Percentiles rank a stretch among this genome's conserved stretches.
Conservation (phyloP, 306 rosid species). For the Vigna mungo region DNA sequence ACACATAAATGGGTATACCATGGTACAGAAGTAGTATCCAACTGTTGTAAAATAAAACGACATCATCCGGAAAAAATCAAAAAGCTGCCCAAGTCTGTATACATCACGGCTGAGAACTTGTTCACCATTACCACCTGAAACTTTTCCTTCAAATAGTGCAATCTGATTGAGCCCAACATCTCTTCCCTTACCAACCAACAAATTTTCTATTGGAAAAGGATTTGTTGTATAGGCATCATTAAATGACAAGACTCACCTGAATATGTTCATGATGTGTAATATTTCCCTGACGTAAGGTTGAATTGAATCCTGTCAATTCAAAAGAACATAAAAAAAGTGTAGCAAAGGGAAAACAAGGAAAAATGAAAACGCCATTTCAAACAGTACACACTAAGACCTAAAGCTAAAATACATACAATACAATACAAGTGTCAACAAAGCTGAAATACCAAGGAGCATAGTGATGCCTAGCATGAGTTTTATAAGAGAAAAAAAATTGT, state of each 20-base stretch:
- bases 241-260: slow-evolving; percentile 64
- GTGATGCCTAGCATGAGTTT: too few species aligned
- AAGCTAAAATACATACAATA: not conserved
- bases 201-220: slow-evolving; percentile 45
- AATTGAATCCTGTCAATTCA: slow-evolving; percentile 77
- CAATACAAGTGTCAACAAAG: too few species aligned
- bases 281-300: slow-evolving; percentile 97
- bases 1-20: slow-evolving; percentile 61
- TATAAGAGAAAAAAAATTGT: too few species aligned
- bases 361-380: not conserved
- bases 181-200: slow-evolving; percentile 96
- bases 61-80: slow-evolving; percentile 98
- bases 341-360: not conserved
- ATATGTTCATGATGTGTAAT: slow-evolving; percentile 96
- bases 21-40: slow-evolving; percentile 89
- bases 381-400: slow-evolving; percentile 4
- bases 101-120: slow-evolving; percentile 98
- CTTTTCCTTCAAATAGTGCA: slow-evolving; percentile 89
- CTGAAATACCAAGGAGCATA: too few species aligned
- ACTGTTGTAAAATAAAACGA: slow-evolving; percentile 92
- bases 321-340: slow-evolving; percentile 34
- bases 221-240: slow-evolving; percentile 21
- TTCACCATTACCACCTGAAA: slow-evolving; percentile 95
- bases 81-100: slow-evolving; percentile 93
- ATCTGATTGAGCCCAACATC: slow-evolving; percentile 98